Percentiles rank a stretch among this genome's conserved stretches.
phyloP scores from a whole-genome alignment of 1,139 yeast species.

The Scheffersomyces lignicola region DNA sequence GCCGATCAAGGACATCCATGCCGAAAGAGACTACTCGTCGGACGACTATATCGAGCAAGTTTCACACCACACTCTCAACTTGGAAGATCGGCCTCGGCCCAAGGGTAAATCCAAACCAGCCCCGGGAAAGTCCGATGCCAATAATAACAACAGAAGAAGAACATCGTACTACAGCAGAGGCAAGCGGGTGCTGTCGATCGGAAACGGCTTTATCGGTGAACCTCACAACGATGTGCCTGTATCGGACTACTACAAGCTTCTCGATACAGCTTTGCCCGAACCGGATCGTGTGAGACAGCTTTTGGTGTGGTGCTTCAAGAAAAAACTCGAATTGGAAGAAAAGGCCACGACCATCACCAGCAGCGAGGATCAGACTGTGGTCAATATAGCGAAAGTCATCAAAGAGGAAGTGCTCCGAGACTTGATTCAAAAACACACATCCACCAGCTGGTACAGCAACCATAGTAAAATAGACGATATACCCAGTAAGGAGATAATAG shows the following conservation, averaged over 20 bases:
- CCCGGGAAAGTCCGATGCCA: conserved; percentile 1
- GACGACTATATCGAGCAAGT: conserved; percentile 30
- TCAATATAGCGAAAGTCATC: conserved; percentile 60
- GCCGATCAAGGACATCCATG: conserved; percentile 22
- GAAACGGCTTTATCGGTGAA: conserved; percentile 68
- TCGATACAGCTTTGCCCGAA: conserved; percentile 64
- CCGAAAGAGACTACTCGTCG: conserved; percentile 7
- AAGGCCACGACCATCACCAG: conserved; percentile 21
- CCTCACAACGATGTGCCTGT: conserved; percentile 67
- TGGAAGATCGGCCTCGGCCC: conserved; percentile 5
- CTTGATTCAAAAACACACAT: conserved; percentile 55
- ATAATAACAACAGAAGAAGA: conserved; percentile 32
- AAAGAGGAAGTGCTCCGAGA: conserved; percentile 65
- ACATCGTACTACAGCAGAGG: conserved; percentile 61
- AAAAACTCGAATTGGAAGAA: conserved; percentile 43
- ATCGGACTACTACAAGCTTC: conserved; percentile 58
- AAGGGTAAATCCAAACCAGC: not conserved
- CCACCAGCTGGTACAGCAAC: conserved; percentile 67
- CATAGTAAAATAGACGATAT: conserved; percentile 17
- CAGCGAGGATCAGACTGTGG: conserved; percentile 38
- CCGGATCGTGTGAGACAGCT: conserved; percentile 74
- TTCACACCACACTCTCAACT: conserved; percentile 23
- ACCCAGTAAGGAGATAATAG: conserved; percentile 25
- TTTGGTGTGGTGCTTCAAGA: conserved; percentile 66
- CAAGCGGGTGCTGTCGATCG: conserved; percentile 70